These are phyloP conservation scores for Marsdenia floribunda DNA, from an alignment of 257 asterid genomes.

Conservation along the genomic window DNA sequence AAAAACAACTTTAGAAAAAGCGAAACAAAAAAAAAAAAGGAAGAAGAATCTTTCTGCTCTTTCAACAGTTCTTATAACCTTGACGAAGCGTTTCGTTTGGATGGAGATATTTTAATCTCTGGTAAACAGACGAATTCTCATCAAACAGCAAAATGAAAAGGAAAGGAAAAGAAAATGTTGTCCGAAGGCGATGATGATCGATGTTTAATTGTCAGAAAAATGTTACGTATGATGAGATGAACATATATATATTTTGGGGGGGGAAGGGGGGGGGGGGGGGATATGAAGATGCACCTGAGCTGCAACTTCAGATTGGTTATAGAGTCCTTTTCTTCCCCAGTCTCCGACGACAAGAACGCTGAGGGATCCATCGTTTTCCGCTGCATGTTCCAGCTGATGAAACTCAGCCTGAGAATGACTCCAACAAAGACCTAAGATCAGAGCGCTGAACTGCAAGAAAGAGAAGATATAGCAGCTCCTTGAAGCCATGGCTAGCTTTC, in stretches of 20 bases:
- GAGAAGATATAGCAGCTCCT: background rate
- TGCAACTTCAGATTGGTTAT: slow-evolving; percentile 53
- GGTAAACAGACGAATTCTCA: no score
- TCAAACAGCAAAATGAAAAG: no score
- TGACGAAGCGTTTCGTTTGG: no score
- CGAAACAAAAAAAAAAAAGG: no score
- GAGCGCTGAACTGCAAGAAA: background rate
- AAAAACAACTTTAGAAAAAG: no score
- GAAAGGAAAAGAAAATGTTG: no score
- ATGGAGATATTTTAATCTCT: no score
- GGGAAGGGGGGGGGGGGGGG: no score
- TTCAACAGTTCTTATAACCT: no score
- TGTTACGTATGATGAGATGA: background rate
- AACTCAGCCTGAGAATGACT: slow-evolving; percentile 11
- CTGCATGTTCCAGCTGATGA: slow-evolving; percentile 16
- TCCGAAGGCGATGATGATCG: no score
- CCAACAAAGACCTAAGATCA: background rate
- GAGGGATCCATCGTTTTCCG: slow-evolving; percentile 40
- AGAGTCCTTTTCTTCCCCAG: slow-evolving; percentile 66
- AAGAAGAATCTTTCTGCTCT: no score
- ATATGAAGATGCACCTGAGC: slow-evolving; percentile 32
- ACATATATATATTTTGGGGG: no score
- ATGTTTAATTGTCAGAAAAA: background rate
- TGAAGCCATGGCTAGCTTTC: background rate
- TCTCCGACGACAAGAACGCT: slow-evolving; percentile 57